Conservation (phyloP, 176 grass and related monocot genomes). For the Lolium rigidum region DNA sequence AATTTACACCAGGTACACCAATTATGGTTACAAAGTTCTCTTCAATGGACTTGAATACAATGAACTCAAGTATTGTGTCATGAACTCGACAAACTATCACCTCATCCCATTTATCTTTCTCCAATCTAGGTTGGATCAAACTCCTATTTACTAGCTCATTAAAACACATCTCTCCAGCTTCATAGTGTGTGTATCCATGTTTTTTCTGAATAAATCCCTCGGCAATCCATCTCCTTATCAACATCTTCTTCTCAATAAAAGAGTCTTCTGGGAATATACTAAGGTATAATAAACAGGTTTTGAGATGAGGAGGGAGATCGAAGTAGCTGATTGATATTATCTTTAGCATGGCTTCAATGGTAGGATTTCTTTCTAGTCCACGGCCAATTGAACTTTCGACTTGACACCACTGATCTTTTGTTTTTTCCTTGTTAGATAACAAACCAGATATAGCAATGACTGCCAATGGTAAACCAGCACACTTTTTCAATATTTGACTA, state of each 20-base stretch:
- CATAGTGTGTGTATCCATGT: neutral
- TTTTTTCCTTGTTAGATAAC: neutral
- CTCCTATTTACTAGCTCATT: neutral
- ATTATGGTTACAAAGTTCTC: neutral
- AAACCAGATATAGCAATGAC: neutral
- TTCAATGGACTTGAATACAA: neutral
- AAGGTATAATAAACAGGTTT: neutral
- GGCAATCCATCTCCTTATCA: slow-evolving; percentile 6
- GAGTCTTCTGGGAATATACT: neutral
- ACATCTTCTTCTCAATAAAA: neutral
- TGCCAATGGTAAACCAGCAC: neutral
- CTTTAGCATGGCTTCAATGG: neutral
- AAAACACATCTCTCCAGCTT: neutral
- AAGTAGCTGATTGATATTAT: slow-evolving; percentile 7
- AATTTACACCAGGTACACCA: neutral
- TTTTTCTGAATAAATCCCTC: neutral
- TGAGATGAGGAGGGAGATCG: neutral
- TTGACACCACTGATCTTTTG: neutral
- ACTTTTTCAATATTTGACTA: neutral
- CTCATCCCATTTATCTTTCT: neutral
- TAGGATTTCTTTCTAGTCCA: neutral
- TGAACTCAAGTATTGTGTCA: neutral
- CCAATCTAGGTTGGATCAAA: neutral
- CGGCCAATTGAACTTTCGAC: neutral
- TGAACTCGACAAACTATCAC: neutral